Base-by-base conservation (phyloP, 495 filamentous ascomycete genomes). In the Tuber melanosporum region DNA sequence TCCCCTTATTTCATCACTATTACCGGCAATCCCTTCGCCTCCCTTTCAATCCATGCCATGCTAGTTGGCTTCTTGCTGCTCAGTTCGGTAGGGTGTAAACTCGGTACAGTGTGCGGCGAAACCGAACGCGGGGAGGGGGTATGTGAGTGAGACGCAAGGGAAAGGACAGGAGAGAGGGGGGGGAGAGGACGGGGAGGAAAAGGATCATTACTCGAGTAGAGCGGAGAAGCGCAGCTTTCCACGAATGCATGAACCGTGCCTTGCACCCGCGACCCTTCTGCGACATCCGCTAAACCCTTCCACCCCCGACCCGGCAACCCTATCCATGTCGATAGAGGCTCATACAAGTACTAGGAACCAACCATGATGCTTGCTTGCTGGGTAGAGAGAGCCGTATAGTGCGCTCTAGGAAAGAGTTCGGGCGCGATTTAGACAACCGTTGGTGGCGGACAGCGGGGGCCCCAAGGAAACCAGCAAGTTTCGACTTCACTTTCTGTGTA, bases 231-330 rank as follows among this genome's bases (percentile, higher is more conserved):
- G 26, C 44, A 42, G 73, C 71, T 49, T 45, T 73, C 57, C 57
- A 79, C 77, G 77, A 80, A 80, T 80, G 78, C 77, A 80, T 80
- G 78, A 80, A 80, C 78, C 78, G 78, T 80, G 78, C 78, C 78
- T 80, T 80, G 78, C 78, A 77, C 78, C 78, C 78, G 78, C 78
- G 78, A 80, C 78, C 71, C 78, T 80, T 70, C 78, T 80, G 78
- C 77, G 78, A 80, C 57, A 20, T 32, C 57, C 57, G 57, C 57
- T 66, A 26, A 66, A 66, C 76, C 77, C 77, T 76, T 79, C 77
- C 72, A 79, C 71, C 78, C 78, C 74, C 71, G 78, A 80, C 78
- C 78, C 78, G 76, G 78, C 78, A 80, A 73, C 78, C 78, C 78
- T 74, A 80, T 79, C 78, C 78, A 80, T 76, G 78, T 79, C 77